Base-by-base conservation (phyloP, 1,284 basidiomycete species). In the Spongispora temasekensis region DNA sequence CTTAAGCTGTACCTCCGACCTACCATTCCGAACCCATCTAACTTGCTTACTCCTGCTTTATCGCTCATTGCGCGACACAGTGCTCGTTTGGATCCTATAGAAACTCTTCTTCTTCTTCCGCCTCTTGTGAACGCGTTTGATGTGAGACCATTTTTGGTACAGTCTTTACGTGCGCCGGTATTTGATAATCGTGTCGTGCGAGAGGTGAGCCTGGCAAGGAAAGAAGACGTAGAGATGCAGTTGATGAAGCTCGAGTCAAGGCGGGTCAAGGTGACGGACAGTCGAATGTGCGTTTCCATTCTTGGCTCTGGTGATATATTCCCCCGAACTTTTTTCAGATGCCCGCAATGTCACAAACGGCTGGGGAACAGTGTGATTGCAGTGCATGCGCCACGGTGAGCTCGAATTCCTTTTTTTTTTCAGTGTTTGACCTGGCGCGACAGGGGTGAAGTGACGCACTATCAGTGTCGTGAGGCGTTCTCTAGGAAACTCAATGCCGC, bases 341-440 rank as follows among this genome's bases (percentile, higher is more conserved):
- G 97, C 70, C 95, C 95, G 0, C 91, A 95, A 71, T 99, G 97
- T 74, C 91, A 96, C 72, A 98, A 98, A 71, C 86, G 96, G 23
- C 79, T 99, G 30, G 97, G 97, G 1, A 91, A 90, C 67, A 96
- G 93, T 62, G 95, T 97, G 40, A 95, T 99, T 67, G 94, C 96
- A 1, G 94, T 98, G 0, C 95, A 97, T 79, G 81, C 89, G 19
- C 95, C 95, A 63, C 82, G 85, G 89, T 89, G 66, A 69, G 82
- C n/a, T 5, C 9, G 2, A 1, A 19, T 27, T 46, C 9, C n/a
- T 31, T 30, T 9, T 19, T 27, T 54, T 3, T 27, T 42, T 40
- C 19, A 1, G 25, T 6, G 12, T 4, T 0, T 42, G 4, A 34
- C 32, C 48, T 69, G 30, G 64, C 48, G 17, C 0, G 0, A 1